Base-by-base conservation (phyloP, 2,329 filamentous ascomycete species). In the Claviceps pusilla region DNA sequence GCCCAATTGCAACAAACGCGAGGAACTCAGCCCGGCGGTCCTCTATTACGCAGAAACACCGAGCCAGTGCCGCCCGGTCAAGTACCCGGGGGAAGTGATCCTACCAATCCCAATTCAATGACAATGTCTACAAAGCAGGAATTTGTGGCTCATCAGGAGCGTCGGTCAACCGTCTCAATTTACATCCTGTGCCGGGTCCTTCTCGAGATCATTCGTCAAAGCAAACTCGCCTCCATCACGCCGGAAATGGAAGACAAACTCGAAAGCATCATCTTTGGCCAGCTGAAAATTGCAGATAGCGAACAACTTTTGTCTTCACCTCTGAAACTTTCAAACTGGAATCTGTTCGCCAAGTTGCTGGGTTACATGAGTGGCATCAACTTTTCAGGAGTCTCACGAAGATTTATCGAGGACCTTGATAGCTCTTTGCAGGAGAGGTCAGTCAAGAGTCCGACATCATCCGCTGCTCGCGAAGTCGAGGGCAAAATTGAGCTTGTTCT, bases 311-410 rank as follows among this genome's bases (percentile, higher is more conserved):
- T 82, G 57, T 75, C 84, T 9, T 95, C 89, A 0, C 83, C 87
- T 0, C 74, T 97, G 29, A 89, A 89, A 59, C 82, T 93, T 69
- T 87, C 93, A 14, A 98, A 98, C 63, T 98, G 91, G 91, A 87
- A 88, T 56, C 82, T 98, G 3, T 96, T 96, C 66, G 85, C 89
- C 24, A 87, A 95, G 63, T 74, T 98, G 3, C 78, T 98, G 1
- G 93, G 94, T n/a, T 86, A 90, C 43, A 95, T 98, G 87, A 96
- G 93, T 69, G 86, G 87, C 48, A 84, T 93, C 59, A 91, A 94
- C 65, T 97, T 98, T 66, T 73, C 81, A 16, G 87, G 84, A 54
- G 90, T 98, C 48, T 83, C 88, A 3, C 80, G 83, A 54, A 83
- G 88, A 50, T 98, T 95, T 64, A 76, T 95, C 48, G 73, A 77